Base-by-base conservation (phyloP, 139 green algal genomes). In the Pedinophyceae sp. region DNA sequence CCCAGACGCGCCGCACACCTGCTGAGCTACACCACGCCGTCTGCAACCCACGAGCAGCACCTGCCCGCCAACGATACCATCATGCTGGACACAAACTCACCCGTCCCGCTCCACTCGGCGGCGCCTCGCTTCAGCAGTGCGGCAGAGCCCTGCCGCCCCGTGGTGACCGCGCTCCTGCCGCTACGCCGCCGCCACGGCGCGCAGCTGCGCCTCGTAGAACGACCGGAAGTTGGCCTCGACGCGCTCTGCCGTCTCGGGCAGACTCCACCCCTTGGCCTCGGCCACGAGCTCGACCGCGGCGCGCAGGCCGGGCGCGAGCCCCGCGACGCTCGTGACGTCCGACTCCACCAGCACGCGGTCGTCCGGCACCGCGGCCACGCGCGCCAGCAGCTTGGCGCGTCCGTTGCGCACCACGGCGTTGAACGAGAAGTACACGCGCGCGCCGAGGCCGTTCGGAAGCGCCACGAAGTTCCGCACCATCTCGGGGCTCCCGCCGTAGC, bases 401-500 rank as follows among this genome's bases (percentile, higher is more conserved):
- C 53, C 30, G 48, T 19, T 48, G 27, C 52, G 62, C 55, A 80
- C 69, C 39, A 67, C 60, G 17, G 54, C 45, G 40, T 62, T 72
- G 61, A 80, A 77, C 50, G 50, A 65, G 53, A 80, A 80, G 60
- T 72, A 80, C 6, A 74, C 38, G 4, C 57, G 51, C 2, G 22
- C 24, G 1, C 60, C 60, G 4, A 27, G 18, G 38, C 59, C 34
- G 23, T 22, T 22, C 27, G 38, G 38, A 18, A 45, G 34, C 4
- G 41, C 19, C 19, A 39, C 34, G 40, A 80, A 65, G 10, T 47
- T 46, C 22, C 40, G 45, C 25, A 77, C 47, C 23, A 67, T 65
- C 24, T 77, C 72, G 3, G 60, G 54, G 34, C 52, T 62, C 51
- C 69, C 69, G 4, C 23, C 50, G 30, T 65, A 64, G 56, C 61